A percentile compares a stretch with the other conserved stretches of the same genome.
phyloP scores from a whole-genome alignment of 192 early-diverging fungal genomes.

The Ambispora gerdemannii region DNA sequence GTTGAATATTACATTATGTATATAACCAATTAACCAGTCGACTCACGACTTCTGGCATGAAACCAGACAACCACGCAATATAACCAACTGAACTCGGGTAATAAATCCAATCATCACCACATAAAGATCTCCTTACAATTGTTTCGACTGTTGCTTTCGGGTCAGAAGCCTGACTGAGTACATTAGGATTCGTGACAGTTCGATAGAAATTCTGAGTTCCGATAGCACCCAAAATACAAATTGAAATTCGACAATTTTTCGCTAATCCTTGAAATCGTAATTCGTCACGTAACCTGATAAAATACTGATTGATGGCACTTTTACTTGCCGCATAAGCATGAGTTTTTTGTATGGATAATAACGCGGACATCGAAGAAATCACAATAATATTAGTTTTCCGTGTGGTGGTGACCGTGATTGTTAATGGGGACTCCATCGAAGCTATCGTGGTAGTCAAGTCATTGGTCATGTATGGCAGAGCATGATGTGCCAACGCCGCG shows the following conservation, averaged over 20 bases:
- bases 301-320: neutral
- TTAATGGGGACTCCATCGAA: neutral
- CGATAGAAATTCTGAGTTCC: too few species aligned
- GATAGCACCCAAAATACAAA: neutral
- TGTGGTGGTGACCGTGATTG: neutral
- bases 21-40: neutral
- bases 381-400: neutral
- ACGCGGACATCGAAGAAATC: neutral
- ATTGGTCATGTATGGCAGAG: neutral
- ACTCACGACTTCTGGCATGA: neutral
- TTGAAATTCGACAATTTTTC: neutral
- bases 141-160: neutral
- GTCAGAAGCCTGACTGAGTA: neutral
- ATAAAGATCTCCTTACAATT: neutral
- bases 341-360: neutral
- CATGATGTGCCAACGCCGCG: neutral
- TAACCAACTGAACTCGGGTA: neutral
- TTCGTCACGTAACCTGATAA: neutral
- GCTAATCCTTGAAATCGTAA: neutral
- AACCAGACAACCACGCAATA: neutral
- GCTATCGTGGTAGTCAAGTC: neutral
- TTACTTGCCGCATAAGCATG: neutral
- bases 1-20: too few species aligned
- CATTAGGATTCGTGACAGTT: too few species aligned
- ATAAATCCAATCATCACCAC: neutral